A percentile compares a stretch with the other conserved stretches of the same genome.
Evolutionary conservation across 1,284 basidiomycete species (phyloP).

Genomic region (Moesziomyces parantarcticus): DNA sequence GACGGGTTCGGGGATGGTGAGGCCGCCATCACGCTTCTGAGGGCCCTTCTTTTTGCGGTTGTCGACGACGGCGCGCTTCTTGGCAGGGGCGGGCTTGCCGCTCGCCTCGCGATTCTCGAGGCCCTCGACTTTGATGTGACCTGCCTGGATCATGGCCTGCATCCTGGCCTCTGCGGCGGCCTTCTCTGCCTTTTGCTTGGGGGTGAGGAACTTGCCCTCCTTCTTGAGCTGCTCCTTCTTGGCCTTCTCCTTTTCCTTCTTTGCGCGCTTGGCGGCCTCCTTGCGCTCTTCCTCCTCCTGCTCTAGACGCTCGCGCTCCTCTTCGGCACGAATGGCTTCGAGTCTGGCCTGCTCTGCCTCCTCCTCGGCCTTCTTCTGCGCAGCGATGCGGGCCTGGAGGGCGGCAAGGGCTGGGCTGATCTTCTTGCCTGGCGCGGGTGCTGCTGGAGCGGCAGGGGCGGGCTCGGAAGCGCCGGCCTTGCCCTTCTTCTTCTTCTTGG

Average conservation of each 20-base stretch:
- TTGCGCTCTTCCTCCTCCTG: slow-evolving; percentile 65
- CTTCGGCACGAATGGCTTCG: slow-evolving; percentile 56
- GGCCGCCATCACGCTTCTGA: slow-evolving; percentile 68
- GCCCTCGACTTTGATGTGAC: slow-evolving; percentile 85
- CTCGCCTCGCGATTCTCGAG: slow-evolving; percentile 73
- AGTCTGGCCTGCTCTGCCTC: slow-evolving; percentile 60
- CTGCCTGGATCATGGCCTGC: slow-evolving; percentile 88
- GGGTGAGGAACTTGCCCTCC: slow-evolving; percentile 67
- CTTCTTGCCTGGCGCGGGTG: slow-evolving; percentile 56
- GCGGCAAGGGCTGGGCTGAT: slow-evolving; percentile 63
- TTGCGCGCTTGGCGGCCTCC: slow-evolving; percentile 61
- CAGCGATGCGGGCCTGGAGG: slow-evolving; percentile 65
- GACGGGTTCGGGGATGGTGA: slow-evolving; percentile 46
- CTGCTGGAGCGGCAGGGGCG: slow-evolving; percentile 39
- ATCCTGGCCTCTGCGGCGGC: slow-evolving; percentile 90
- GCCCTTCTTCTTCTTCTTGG: slow-evolving; percentile 64
- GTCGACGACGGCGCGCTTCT: slow-evolving; percentile 78
- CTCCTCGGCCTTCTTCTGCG: slow-evolving; percentile 66
- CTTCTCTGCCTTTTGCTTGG: slow-evolving; percentile 92
- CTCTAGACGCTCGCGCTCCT: slow-evolving; percentile 65
- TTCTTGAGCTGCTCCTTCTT: slow-evolving; percentile 66
- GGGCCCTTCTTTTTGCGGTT: slow-evolving; percentile 82
- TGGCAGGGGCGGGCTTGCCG: slow-evolving; percentile 60
- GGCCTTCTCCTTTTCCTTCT: slow-evolving; percentile 65
- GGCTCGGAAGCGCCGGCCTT: slow-evolving; percentile 49